Evolutionary conservation across 1,284 basidiomycete species (phyloP).

Genomic region (Pseudozyma flocculosa): DNA sequence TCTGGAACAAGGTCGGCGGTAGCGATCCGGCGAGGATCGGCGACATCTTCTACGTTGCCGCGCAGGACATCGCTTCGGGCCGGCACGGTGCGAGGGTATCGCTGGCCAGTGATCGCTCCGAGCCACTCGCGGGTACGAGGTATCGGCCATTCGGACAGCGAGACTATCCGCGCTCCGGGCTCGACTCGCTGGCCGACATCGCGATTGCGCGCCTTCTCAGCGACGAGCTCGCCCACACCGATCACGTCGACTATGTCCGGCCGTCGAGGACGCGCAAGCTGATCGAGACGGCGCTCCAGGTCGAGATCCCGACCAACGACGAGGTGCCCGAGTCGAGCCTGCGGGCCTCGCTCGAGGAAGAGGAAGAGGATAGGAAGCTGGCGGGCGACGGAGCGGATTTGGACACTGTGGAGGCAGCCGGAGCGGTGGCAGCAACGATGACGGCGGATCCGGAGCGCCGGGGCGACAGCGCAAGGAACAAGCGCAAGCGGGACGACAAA

Average conservation of each 20-base stretch:
- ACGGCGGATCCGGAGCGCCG: too few species aligned
- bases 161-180: slow-evolving; percentile 16
- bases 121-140: slow-evolving; percentile 4
- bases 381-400: neutral
- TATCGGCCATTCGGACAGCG: slow-evolving; percentile 27
- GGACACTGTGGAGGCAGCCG: neutral
- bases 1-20: slow-evolving; percentile 67
- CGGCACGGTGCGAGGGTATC: slow-evolving; percentile 10
- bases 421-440: neutral
- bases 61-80: slow-evolving; percentile 8
- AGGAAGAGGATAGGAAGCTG: too few species aligned
- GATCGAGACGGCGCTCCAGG: slow-evolving; percentile 20
- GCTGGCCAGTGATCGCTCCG: slow-evolving; percentile 7
- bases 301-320: slow-evolving; percentile 18
- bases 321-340: slow-evolving; percentile 34
- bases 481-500: neutral
- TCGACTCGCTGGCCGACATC: slow-evolving; percentile 32
- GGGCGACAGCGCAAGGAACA: neutral
- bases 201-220: slow-evolving; percentile 15
- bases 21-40: slow-evolving; percentile 26
- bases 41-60: slow-evolving; percentile 29
- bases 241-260: slow-evolving; percentile 2
- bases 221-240: slow-evolving; percentile 3
- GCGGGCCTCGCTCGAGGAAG: slow-evolving; percentile 11
- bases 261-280: slow-evolving; percentile 25